A percentile compares a stretch with the other conserved stretches of the same genome.
Evolutionary conservation across 805 yeast genomes (phyloP).

Genomic region (Yarrowia sp.): DNA sequence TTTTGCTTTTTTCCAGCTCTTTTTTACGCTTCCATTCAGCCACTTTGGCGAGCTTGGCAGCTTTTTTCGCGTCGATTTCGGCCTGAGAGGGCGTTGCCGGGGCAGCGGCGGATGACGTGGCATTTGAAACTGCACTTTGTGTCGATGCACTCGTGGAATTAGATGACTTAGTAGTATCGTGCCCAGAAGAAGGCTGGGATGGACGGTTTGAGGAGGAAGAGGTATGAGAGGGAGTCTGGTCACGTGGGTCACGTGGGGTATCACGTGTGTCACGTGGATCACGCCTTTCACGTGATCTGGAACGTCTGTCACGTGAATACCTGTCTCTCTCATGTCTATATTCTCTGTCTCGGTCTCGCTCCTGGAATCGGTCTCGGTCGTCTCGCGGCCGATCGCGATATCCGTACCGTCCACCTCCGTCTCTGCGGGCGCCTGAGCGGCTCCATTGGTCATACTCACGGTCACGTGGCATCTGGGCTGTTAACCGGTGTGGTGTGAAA

Average conservation of each 20-base stretch:
- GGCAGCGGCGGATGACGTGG: too few relatives aligned
- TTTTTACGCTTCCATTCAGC: slow-evolving; percentile 61
- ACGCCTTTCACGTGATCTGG: neutral
- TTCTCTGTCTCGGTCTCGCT: neutral
- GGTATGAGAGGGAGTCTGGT: too few relatives aligned
- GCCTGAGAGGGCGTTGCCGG: neutral
- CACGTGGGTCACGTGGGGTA: neutral
- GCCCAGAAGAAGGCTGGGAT: neutral
- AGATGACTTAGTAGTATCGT: slow-evolving; percentile 14
- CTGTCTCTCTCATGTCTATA: neutral
- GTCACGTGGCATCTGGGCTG: slow-evolving; percentile 9
- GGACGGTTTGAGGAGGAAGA: neutral
- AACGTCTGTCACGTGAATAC: neutral
- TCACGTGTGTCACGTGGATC: neutral
- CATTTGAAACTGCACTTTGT: too few relatives aligned
- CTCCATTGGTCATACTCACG: slow-evolving; percentile 24
- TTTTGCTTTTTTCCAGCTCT: slow-evolving; percentile 36
- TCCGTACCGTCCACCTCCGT: slow-evolving; percentile 17
- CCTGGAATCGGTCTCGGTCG: neutral
- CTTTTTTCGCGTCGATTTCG: slow-evolving; percentile 38
- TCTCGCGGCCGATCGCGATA: neutral
- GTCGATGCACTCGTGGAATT: neutral
- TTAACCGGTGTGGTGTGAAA: neutral
- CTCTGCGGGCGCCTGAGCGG: slow-evolving; percentile 4
- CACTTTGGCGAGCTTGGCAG: slow-evolving; percentile 50